A percentile compares a stretch with the other conserved stretches of the same genome.
phyloP scores from a whole-genome alignment of 352 stramenopile species.

The Halophytophthora polymorphica region DNA sequence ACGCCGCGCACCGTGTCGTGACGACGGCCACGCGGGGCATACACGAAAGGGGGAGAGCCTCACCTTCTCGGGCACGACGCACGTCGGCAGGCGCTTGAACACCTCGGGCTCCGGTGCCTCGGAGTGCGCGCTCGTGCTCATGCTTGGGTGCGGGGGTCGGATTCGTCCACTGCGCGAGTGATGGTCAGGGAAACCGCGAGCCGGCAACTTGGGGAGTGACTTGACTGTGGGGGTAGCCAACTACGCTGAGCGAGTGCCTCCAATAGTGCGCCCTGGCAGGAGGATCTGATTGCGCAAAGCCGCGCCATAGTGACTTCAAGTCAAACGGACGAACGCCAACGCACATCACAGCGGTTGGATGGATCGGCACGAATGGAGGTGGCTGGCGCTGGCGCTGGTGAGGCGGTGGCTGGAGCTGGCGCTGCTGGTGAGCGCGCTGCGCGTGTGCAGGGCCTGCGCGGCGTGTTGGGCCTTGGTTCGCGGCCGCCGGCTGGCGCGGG shows the following conservation, averaged over 20 bases:
- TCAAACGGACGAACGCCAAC: no score
- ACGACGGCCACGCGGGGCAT: not conserved
- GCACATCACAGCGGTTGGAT: no score
- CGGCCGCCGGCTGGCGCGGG: no score
- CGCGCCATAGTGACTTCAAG: no score
- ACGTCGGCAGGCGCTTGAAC: slow-evolving; percentile 60
- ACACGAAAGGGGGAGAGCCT: not conserved
- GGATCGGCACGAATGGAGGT: no score
- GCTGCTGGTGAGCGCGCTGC: no score
- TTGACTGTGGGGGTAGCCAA: not conserved
- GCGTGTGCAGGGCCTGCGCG: no score
- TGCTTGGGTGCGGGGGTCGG: slow-evolving; percentile 13
- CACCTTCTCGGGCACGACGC: slow-evolving; percentile 59
- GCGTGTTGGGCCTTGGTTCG: no score
- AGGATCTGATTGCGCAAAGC: not conserved
- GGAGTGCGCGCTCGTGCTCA: slow-evolving; percentile 9
- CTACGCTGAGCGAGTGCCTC: not conserved
- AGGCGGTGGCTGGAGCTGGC: no score
- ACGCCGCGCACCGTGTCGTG: not conserved
- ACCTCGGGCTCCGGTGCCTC: slow-evolving; percentile 18
- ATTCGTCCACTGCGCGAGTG: slow-evolving; percentile 5
- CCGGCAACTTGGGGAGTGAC: not conserved
- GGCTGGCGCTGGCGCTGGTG: no score
- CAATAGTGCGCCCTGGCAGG: not conserved
- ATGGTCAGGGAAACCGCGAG: not conserved